phyloP scores from a whole-genome alignment of 345 rosid genomes.

The Citrus inodora region DNA sequence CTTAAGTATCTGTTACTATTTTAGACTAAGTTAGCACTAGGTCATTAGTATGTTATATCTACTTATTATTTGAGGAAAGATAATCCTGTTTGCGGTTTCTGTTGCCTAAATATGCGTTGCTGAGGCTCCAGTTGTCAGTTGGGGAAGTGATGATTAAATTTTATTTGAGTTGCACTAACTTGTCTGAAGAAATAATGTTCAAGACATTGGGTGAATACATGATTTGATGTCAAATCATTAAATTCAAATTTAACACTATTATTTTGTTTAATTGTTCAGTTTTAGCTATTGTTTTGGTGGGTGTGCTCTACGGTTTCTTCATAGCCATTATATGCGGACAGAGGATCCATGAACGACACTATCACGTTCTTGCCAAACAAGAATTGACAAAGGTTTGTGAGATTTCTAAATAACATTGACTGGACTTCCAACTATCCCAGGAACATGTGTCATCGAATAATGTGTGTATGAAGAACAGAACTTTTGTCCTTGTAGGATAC shows the following conservation, averaged over 20 bases:
- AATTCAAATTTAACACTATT: background rate
- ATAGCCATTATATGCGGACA: conserved; percentile 99
- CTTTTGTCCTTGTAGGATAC: background rate
- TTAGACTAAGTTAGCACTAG: background rate
- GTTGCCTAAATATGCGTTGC: background rate
- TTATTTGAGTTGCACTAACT: background rate
- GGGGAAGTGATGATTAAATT: background rate
- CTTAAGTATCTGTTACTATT: background rate
- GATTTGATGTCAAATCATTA: background rate
- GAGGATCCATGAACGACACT: conserved; percentile 93
- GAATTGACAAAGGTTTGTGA: conserved; percentile 84
- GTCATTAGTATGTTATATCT: background rate
- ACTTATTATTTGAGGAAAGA: background rate
- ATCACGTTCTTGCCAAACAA: conserved; percentile 97
- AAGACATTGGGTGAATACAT: background rate
- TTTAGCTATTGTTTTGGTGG: conserved; percentile 93
- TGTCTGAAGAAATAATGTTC: background rate
- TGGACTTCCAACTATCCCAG: background rate
- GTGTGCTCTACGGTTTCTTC: conserved; percentile 94
- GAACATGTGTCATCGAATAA: background rate
- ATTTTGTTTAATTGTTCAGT: conserved; percentile 40
- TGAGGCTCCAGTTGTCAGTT: background rate
- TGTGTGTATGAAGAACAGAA: background rate
- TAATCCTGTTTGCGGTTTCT: background rate
- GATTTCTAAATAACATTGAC: background rate